Evolutionary conservation across 345 rosid species (phyloP).

Genomic region (Punica granatum): DNA sequence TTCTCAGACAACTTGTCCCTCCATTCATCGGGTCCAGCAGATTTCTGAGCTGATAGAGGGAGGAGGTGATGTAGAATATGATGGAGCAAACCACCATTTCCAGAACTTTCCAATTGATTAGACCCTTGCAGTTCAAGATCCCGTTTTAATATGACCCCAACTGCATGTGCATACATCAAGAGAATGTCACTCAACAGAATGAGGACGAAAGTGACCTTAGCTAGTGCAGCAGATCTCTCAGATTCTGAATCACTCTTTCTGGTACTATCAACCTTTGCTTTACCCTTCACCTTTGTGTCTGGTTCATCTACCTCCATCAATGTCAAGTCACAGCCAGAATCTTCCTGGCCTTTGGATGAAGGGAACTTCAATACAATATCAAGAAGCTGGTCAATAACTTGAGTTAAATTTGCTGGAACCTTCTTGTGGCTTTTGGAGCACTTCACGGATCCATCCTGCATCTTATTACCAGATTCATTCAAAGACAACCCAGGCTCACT

Average conservation of each 20-base stretch:
- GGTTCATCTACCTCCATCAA: slow-evolving; percentile 90
- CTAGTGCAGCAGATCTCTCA: slow-evolving; percentile 82
- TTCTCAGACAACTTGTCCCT: slow-evolving; percentile 83
- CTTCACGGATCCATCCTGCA: slow-evolving; percentile 66
- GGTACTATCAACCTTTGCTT: slow-evolving; percentile 69
- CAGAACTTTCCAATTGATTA: slow-evolving; percentile 43
- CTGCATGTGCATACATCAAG: slow-evolving; percentile 83
- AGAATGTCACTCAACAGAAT: slow-evolving; percentile 86
- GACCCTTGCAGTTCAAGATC: slow-evolving; percentile 74
- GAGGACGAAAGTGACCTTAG: slow-evolving; percentile 82
- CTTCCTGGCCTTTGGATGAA: slow-evolving; percentile 46
- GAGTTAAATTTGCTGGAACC: slow-evolving; percentile 74
- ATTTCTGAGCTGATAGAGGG: slow-evolving; percentile 61
- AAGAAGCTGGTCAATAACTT: slow-evolving; percentile 94
- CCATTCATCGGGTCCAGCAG: slow-evolving; percentile 83
- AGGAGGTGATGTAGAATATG: slow-evolving; percentile 77
- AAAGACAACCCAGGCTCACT: slow-evolving; percentile 47
- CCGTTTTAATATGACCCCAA: slow-evolving; percentile 72
- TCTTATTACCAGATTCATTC: slow-evolving; percentile 66
- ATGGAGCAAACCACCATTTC: slow-evolving; percentile 60
- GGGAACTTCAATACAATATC: slow-evolving; percentile 75
- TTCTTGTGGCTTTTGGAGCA: slow-evolving; percentile 71
- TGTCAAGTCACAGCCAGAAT: slow-evolving; percentile 27
- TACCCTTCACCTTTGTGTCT: slow-evolving; percentile 72
- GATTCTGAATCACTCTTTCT: slow-evolving; percentile 49